Percentiles rank a stretch among this genome's conserved stretches.
Evolutionary conservation across 352 stramenopile species (phyloP).

Genomic region (Stramenopiles sp.): DNA sequence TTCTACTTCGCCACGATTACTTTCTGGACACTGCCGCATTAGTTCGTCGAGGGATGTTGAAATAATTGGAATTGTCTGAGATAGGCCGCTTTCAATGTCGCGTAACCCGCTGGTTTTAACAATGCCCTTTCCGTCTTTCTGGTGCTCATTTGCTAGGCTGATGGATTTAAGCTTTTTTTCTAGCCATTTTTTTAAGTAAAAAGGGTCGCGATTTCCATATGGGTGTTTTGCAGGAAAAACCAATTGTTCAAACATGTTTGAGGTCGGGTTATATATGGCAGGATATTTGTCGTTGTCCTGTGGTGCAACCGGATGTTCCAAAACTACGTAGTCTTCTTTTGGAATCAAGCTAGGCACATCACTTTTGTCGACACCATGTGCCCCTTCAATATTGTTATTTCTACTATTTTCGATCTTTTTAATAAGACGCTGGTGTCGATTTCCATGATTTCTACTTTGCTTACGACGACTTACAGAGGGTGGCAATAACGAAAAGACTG

Average conservation of each 20-base stretch:
- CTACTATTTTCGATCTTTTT: not conserved
- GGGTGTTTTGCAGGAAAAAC: not conserved
- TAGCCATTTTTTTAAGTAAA: not conserved
- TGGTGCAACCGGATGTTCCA: not conserved
- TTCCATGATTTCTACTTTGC: too few relatives aligned
- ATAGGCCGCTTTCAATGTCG: too few relatives aligned
- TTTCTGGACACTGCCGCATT: not conserved
- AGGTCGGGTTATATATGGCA: not conserved
- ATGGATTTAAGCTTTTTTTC: not conserved
- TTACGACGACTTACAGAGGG: not conserved
- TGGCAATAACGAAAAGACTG: not conserved
- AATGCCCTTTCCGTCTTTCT: not conserved
- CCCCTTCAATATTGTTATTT: not conserved
- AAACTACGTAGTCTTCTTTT: not conserved
- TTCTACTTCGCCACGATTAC: not conserved
- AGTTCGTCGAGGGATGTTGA: not conserved
- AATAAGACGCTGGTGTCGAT: too few relatives aligned
- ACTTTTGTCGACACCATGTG: not conserved
- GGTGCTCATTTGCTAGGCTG: not conserved
- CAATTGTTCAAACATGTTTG: not conserved
- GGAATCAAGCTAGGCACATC: not conserved
- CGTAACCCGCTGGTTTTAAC: not conserved
- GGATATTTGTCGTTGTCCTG: not conserved
- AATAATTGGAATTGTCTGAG: not conserved
- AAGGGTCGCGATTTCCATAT: not conserved